Percentiles rank a stretch among this genome's conserved stretches.
Conservation (phyloP, 2,329 filamentous ascomycete genomes). For the Fusarium fracticaudum region DNA sequence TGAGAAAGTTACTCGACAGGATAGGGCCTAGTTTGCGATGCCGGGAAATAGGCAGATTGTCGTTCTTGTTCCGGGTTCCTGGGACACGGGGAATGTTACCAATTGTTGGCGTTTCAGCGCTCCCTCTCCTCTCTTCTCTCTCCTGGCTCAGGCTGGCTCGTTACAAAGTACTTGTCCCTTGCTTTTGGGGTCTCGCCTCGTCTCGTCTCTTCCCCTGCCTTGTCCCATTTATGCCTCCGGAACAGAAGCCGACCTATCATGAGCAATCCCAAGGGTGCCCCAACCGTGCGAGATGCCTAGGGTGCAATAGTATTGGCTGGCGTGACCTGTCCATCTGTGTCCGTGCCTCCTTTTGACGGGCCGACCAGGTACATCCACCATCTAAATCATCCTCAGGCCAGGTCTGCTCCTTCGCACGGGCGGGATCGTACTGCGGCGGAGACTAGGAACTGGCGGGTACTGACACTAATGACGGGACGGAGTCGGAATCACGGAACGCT, state of each 20-base stretch:
- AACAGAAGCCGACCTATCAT: conserved; percentile 19
- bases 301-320: conserved; percentile 15
- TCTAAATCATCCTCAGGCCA: neutral
- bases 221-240: conserved; percentile 25
- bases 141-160: neutral
- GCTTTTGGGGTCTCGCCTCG: conserved; percentile 19
- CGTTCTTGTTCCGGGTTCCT: conserved; percentile 15
- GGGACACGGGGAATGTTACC: conserved; percentile 25
- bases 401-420: conserved; percentile 24
- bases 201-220: conserved; percentile 14
- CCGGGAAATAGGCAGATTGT: neutral
- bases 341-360: conserved; percentile 23
- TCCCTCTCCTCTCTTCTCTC: neutral
- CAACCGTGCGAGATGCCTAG: conserved; percentile 34
- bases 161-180: neutral
- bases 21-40: conserved; percentile 2
- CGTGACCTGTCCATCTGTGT: conserved; percentile 5
- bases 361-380: conserved; percentile 1
- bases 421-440: conserved; percentile 30
- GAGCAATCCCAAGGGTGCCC: conserved; percentile 10
- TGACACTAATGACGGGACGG: conserved; percentile 33
- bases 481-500: conserved; percentile 29
- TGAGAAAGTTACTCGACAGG: neutral
- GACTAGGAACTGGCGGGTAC: conserved; percentile 22
- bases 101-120: neutral